Conservation (phyloP, 768 basidiomycete genomes). For the Tylopilus subfusipes region DNA sequence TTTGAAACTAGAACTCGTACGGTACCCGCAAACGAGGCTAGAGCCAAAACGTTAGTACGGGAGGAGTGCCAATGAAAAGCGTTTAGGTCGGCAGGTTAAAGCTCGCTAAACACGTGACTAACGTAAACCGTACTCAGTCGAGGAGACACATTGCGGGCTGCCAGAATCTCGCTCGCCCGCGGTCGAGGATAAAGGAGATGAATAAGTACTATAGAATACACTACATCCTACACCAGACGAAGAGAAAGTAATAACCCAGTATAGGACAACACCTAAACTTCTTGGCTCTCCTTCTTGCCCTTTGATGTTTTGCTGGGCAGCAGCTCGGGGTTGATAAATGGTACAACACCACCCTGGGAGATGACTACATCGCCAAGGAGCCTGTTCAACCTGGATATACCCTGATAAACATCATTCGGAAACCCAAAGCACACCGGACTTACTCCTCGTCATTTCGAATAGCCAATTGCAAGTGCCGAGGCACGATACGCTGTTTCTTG, state of each 20-base stretch:
- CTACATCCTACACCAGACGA: slow-evolving; percentile 24
- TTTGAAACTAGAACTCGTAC: neutral
- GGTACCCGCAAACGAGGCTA: no score
- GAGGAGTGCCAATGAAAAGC: no score
- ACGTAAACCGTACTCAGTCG: no score
- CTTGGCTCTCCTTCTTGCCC: slow-evolving; percentile 49
- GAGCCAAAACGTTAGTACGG: no score
- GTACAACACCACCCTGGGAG: slow-evolving; percentile 74
- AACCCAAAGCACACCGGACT: slow-evolving; percentile 17
- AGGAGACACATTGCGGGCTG: no score
- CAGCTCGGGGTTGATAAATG: slow-evolving; percentile 53
- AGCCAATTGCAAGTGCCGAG: slow-evolving; percentile 72
- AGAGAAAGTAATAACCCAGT: slow-evolving; percentile 18
- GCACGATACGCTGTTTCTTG: slow-evolving; percentile 80
- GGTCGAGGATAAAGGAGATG: no score
- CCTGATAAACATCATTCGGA: neutral
- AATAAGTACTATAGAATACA: slow-evolving; percentile 35
- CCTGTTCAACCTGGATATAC: slow-evolving; percentile 48
- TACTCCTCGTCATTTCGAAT: slow-evolving; percentile 76
- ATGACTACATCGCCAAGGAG: slow-evolving; percentile 63
- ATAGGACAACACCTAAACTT: slow-evolving; percentile 43
- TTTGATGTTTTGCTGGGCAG: slow-evolving; percentile 43
- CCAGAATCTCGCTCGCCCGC: no score
- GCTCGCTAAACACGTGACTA: no score
- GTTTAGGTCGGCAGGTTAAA: no score